phyloP scores from a whole-genome alignment of 2,329 filamentous ascomycete species.

The Metarhizium anisopliae region DNA sequence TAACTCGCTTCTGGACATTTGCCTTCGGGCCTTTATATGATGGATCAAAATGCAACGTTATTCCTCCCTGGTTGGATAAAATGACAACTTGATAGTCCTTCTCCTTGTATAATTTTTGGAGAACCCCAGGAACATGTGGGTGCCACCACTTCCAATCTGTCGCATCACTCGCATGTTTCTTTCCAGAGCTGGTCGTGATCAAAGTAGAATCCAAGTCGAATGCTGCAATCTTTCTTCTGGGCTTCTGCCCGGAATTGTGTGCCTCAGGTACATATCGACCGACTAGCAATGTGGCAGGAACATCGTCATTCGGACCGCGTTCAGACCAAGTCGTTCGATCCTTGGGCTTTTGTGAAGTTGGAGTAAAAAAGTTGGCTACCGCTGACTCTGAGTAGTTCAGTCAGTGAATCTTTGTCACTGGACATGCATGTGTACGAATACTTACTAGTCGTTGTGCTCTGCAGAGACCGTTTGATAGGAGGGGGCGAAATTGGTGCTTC shows the following conservation, averaged over 20 bases:
- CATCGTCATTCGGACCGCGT: constrained; percentile 43
- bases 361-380: constrained; percentile 81
- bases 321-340: constrained; percentile 65
- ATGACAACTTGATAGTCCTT: constrained; percentile 71
- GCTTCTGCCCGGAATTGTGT: constrained; percentile 15
- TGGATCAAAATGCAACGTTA: constrained; percentile 65
- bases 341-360: constrained; percentile 73
- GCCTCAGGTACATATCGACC: constrained; percentile 55
- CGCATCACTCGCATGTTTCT: constrained; percentile 61
- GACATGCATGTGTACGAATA: neutral
- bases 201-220: constrained; percentile 84
- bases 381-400: constrained; percentile 43
- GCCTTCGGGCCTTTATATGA: constrained; percentile 57
- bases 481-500: constrained; percentile 43
- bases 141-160: constrained; percentile 97
- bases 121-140: constrained; percentile 52
- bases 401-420: constrained; percentile 8
- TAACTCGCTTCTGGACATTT: constrained; percentile 50
- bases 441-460: constrained; percentile 43
- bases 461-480: constrained; percentile 40
- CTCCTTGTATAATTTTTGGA: constrained; percentile 56
- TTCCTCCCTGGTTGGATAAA: constrained; percentile 80
- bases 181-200: constrained; percentile 71
- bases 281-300: constrained; percentile 56
- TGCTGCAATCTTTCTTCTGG: constrained; percentile 54